These are phyloP conservation scores for Gloeostereum incarnatum DNA, from an alignment of 768 basidiomycete genomes.

Conservation along the genomic window DNA sequence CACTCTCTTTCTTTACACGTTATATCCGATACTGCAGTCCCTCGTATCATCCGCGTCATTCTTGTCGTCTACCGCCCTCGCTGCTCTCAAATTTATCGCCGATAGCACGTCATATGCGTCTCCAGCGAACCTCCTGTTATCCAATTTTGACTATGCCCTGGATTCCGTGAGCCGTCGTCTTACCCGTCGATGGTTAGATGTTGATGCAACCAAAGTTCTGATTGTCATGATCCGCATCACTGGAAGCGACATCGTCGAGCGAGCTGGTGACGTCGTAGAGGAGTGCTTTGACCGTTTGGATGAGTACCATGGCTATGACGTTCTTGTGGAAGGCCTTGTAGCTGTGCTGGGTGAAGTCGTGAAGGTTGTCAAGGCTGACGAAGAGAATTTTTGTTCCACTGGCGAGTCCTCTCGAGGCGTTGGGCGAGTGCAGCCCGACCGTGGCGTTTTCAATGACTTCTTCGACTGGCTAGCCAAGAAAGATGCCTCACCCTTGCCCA, in stretches of 20 bases:
- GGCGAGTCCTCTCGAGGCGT: constrained; percentile 11
- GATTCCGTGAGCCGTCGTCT: constrained; percentile 84
- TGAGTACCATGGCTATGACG: constrained; percentile 88
- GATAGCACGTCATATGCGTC: constrained; percentile 82
- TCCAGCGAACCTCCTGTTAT: constrained; percentile 76
- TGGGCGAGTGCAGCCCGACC: constrained; percentile 16
- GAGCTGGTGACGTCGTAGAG: constrained; percentile 90
- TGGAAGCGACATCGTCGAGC: constrained; percentile 78
- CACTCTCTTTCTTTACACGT: constrained; percentile 60
- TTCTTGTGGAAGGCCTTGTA: constrained; percentile 79
- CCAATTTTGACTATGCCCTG: constrained; percentile 95
- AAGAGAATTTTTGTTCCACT: constrained; percentile 15
- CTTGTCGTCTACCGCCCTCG: constrained; percentile 68
- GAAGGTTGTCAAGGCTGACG: constrained; percentile 59
- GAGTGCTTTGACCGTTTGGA: constrained; percentile 96
- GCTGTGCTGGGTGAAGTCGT: constrained; percentile 84
- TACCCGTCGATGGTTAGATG: constrained; percentile 71
- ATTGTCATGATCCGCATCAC: constrained; percentile 79
- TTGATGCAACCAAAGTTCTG: constrained; percentile 84
- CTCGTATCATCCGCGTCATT: constrained; percentile 63
- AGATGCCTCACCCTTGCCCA: constrained; percentile 8
- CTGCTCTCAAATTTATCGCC: constrained; percentile 63
- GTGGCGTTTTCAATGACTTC: constrained; percentile 38
- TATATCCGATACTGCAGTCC: constrained; percentile 85
- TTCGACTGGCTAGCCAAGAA: constrained; percentile 55